Conservation (phyloP, 495 filamentous ascomycete species). For the Talaromyces liani region DNA sequence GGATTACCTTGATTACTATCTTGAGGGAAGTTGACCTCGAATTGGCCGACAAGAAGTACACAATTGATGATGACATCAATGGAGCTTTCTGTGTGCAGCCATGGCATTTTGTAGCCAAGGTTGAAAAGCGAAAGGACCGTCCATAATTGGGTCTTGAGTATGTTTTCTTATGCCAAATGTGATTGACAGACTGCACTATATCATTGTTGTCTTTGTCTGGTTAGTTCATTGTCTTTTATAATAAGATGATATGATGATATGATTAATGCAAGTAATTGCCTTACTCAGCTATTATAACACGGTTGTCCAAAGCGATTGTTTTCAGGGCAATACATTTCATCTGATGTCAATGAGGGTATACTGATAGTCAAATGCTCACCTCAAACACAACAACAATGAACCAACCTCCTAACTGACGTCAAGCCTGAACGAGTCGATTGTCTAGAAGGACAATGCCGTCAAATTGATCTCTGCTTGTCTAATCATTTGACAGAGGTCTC, state of each 20-base stretch:
- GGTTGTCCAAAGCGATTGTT: not conserved
- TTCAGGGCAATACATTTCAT: not conserved
- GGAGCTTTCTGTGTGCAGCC: slow-evolving; percentile 9
- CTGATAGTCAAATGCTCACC: not conserved
- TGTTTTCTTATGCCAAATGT: not conserved
- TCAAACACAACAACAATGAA: not conserved
- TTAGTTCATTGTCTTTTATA: not conserved
- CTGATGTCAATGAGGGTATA: not conserved
- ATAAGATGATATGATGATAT: not conserved
- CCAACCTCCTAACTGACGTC: not conserved
- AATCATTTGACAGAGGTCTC: not conserved
- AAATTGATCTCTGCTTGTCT: not conserved
- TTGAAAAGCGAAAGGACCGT: slow-evolving; percentile 4
- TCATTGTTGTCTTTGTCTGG: not conserved
- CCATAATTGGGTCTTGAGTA: not conserved
- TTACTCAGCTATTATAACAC: not conserved
- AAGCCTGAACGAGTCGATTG: not conserved
- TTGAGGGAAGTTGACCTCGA: slow-evolving; percentile 36
- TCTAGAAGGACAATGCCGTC: not conserved
- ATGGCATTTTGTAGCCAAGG: slow-evolving; percentile 6
- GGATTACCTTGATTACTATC: slow-evolving; percentile 32
- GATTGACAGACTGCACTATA: not conserved
- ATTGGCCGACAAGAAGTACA: slow-evolving; percentile 35
- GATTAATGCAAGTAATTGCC: not conserved
- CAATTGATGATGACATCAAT: slow-evolving; percentile 6